Base-by-base conservation (phyloP, 768 basidiomycete species). In the Pleurotus giganteus region DNA sequence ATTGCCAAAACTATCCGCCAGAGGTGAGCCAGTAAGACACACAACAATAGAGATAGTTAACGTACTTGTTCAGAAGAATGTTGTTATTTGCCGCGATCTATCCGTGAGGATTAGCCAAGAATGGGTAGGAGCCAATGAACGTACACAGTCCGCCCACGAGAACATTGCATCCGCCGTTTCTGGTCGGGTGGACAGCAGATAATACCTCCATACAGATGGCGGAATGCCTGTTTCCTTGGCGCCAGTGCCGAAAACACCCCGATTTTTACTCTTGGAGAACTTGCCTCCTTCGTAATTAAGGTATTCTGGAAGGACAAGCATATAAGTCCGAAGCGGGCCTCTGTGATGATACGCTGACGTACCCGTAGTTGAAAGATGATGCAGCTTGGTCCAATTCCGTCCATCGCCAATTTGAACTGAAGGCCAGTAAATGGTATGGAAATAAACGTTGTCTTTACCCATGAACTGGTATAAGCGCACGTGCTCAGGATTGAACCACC, bases 361-460 rank as follows among this genome's bases (percentile, higher is more conserved):
- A 94, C 95, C 95, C 31, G 97, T 99, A 1, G 94, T 94, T 3
- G 94, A 96, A 46, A 99, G 74, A 71, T 97, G 94, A 69, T 96
- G 90, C 3, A 98, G 79, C 67, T 74, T 94, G 23, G 96, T 97
- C 97, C 97, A 99, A 58, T 86, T 75, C 47, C 91, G 83, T 15
- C 91, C 89, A 60, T 98, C 94, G 2, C 85, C 97, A 57, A 98
- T 73, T 63, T 92, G 83, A 55, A 94, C 85, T 3, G 92, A 87
- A 26, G 97, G 96, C 77, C 86, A 99, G 63, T 93, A 93, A 36
- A 99, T 84, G 0, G 93, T 93, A 70, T 99, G 97, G 83, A 99
- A 99, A 71, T 96, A 98, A 47, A 95, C 93, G 58, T 94, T 98
- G 68, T 98, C 96, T 74, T 99, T 99, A 66, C 97, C 97, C 97